Evolutionary conservation across 441 rosid genomes (phyloP).

Genomic region (Bocquillonia castaneifolia): DNA sequence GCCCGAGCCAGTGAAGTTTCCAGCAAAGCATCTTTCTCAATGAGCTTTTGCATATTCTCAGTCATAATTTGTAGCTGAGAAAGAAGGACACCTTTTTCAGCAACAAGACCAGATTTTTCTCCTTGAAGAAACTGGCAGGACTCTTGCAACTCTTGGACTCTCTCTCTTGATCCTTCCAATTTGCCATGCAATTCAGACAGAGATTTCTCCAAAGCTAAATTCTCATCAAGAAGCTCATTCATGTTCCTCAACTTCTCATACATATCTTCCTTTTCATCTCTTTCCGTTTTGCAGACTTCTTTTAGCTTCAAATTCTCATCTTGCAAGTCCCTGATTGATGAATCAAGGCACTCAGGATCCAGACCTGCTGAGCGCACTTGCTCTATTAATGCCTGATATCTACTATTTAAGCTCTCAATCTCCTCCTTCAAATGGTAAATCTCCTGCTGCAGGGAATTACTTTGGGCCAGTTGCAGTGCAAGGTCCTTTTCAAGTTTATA

Average conservation of each 20-base stretch:
- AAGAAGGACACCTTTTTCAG: constrained; percentile 59
- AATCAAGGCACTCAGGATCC: constrained; percentile 49
- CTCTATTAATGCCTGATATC: constrained; percentile 52
- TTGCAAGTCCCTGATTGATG: constrained; percentile 59
- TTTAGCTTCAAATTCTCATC: constrained; percentile 59
- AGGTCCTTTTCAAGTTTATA: constrained; percentile 76
- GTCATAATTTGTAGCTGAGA: constrained; percentile 81
- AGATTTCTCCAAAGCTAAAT: constrained; percentile 62
- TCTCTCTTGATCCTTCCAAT: constrained; percentile 62
- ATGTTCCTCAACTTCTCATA: constrained; percentile 19
- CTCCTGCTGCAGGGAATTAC: constrained; percentile 84
- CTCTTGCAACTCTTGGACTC: constrained; percentile 55
- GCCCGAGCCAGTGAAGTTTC: constrained; percentile 54
- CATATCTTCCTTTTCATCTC: constrained; percentile 44
- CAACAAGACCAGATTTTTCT: constrained; percentile 56
- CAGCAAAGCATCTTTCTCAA: constrained; percentile 56
- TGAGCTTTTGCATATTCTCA: constrained; percentile 47
- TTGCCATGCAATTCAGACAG: constrained; percentile 63
- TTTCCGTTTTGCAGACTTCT: constrained; percentile 45
- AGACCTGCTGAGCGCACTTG: constrained; percentile 66
- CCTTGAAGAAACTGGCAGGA: constrained; percentile 61
- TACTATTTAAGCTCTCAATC: constrained; percentile 59
- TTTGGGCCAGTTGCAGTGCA: constrained; percentile 61
- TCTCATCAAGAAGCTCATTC: constrained; percentile 45
- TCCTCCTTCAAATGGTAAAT: constrained; percentile 81